Percentiles rank a stretch among this genome's conserved stretches.
Conservation (phyloP, 2,329 filamentous ascomycete species). For the Elsinoe necatrix region DNA sequence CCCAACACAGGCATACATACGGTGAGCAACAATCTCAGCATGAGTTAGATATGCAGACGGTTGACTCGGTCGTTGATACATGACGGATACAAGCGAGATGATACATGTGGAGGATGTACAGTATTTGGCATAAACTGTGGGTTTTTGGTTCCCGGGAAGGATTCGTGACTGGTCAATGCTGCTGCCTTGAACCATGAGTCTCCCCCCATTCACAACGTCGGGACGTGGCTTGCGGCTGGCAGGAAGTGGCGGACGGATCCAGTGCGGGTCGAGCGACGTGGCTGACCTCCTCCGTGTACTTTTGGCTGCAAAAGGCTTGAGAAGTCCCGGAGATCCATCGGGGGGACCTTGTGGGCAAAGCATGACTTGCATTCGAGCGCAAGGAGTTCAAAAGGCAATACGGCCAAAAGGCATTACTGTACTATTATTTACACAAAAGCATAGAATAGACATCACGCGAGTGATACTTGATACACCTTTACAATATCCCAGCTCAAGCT, state of each 20-base stretch:
- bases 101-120: constrained; percentile 2
- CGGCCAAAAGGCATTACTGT: not conserved
- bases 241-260: constrained; percentile 3
- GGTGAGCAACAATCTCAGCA: not conserved
- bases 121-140: not conserved
- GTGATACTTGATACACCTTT: not conserved
- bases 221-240: not conserved
- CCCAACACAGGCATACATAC: not conserved
- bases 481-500: not conserved
- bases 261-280: not conserved
- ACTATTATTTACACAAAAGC: not conserved
- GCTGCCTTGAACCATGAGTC: constrained; percentile 3
- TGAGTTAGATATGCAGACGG: not conserved
- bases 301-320: not conserved
- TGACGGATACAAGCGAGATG: constrained; percentile 6
- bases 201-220: not conserved
- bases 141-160: not conserved
- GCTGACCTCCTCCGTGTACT: not conserved
- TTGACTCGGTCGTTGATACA: not conserved
- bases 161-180: not conserved
- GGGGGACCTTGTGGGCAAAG: not conserved
- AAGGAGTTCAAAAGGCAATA: not conserved
- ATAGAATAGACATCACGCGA: constrained; percentile 8
- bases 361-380: not conserved
- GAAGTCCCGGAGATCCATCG: constrained; percentile 1